These are phyloP conservation scores for Candida schatavii DNA, from an alignment of 805 yeast genomes.

Conservation along the genomic window DNA sequence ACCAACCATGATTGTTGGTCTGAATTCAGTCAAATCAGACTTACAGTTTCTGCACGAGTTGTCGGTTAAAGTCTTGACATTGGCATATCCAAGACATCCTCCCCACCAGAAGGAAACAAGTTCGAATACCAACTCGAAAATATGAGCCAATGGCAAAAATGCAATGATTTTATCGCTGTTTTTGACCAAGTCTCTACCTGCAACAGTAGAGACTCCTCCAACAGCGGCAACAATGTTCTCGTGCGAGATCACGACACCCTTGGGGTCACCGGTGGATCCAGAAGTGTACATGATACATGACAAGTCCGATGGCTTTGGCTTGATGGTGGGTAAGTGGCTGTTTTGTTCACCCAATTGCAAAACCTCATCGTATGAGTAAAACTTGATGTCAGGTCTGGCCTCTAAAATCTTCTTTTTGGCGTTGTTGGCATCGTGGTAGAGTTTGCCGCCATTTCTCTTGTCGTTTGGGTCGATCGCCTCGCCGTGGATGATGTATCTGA, in stretches of 20 bases:
- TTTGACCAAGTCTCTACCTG: slow-evolving; percentile 49
- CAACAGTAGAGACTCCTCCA: slow-evolving; percentile 73
- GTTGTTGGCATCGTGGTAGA: slow-evolving; percentile 53
- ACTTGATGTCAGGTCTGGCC: slow-evolving; percentile 73
- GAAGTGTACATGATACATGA: slow-evolving; percentile 86
- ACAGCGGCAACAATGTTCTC: slow-evolving; percentile 76
- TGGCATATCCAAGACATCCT: slow-evolving; percentile 82
- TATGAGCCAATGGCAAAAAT: slow-evolving; percentile 94
- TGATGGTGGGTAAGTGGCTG: slow-evolving; percentile 32
- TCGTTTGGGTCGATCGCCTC: slow-evolving; percentile 62
- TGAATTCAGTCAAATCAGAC: slow-evolving; percentile 83
- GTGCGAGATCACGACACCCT: slow-evolving; percentile 74
- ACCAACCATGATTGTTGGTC: slow-evolving; percentile 95
- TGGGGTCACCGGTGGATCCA: slow-evolving; percentile 83
- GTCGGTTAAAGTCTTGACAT: slow-evolving; percentile 86
- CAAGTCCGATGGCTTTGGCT: slow-evolving; percentile 56
- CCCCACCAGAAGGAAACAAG: slow-evolving; percentile 85
- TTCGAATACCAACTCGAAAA: slow-evolving; percentile 90
- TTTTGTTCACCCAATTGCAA: slow-evolving; percentile 58
- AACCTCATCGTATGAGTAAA: slow-evolving; percentile 65
- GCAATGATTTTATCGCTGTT: slow-evolving; percentile 73
- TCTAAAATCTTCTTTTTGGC: slow-evolving; percentile 60
- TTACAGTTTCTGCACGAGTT: slow-evolving; percentile 77
- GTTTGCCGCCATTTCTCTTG: slow-evolving; percentile 58
- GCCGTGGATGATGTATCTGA: slow-evolving; percentile 70